Percentiles rank a stretch among this genome's conserved stretches.
Evolutionary conservation across 1,284 basidiomycete genomes (phyloP).

Genomic region (Singerocomus inundabilis): DNA sequence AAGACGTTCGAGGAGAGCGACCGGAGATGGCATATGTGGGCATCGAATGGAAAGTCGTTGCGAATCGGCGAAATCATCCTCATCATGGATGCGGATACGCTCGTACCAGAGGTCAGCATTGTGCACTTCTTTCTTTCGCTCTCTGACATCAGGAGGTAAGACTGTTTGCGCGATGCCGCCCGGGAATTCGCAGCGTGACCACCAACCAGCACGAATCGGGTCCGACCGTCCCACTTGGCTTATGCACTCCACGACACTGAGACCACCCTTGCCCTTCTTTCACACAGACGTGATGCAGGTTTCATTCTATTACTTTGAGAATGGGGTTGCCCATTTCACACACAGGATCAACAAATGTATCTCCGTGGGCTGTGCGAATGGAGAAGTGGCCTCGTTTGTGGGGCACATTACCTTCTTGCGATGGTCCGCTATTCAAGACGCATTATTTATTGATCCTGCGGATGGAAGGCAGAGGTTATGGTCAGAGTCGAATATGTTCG

Average conservation of each 20-base stretch:
- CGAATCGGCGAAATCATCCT: slow-evolving; percentile 66
- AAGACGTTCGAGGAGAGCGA: slow-evolving; percentile 63
- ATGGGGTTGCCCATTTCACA: slow-evolving; percentile 82
- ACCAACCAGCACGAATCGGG: slow-evolving; percentile 86
- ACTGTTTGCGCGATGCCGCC: slow-evolving; percentile 83
- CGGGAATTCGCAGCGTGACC: slow-evolving; percentile 74
- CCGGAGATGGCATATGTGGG: slow-evolving; percentile 52
- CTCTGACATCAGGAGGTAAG: too few species aligned
- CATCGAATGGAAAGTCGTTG: slow-evolving; percentile 54
- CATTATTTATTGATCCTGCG: slow-evolving; percentile 60
- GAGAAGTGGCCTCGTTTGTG: slow-evolving; percentile 83
- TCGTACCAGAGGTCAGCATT: slow-evolving; percentile 63
- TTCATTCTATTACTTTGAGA: slow-evolving; percentile 83
- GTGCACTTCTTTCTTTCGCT: too few species aligned
- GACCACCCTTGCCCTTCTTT: slow-evolving; percentile 6
- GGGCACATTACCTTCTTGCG: slow-evolving; percentile 88
- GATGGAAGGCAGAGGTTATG: slow-evolving; percentile 71
- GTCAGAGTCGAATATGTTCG: slow-evolving; percentile 82
- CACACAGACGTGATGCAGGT: slow-evolving; percentile 78
- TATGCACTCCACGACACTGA: too few species aligned
- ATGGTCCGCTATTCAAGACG: slow-evolving; percentile 83
- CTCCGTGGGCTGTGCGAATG: slow-evolving; percentile 72
- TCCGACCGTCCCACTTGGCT: slow-evolving; percentile 21
- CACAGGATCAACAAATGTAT: slow-evolving; percentile 76
- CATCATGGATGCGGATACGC: slow-evolving; percentile 80